Evolutionary conservation across 2,329 filamentous ascomycete genomes (phyloP).

Genomic region (Phaeosphaeria sp.): DNA sequence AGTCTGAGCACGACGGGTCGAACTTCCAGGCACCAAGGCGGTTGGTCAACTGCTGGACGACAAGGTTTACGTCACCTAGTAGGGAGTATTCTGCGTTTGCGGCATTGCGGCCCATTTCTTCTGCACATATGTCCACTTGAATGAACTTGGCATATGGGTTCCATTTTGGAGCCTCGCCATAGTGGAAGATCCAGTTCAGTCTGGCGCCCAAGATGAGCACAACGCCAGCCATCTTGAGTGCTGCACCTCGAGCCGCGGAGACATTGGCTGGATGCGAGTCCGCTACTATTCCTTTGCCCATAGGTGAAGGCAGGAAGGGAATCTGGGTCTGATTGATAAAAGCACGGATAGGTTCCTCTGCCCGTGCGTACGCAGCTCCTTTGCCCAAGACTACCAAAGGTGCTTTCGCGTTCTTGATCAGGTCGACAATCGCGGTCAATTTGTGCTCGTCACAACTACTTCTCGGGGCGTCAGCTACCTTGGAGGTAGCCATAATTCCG

Average conservation of each 20-base stretch:
- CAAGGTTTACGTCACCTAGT: slow-evolving; percentile 59
- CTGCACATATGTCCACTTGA: slow-evolving; percentile 62
- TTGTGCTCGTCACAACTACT: slow-evolving; percentile 55
- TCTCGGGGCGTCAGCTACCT: slow-evolving; percentile 50
- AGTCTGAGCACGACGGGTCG: slow-evolving; percentile 42
- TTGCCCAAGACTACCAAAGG: slow-evolving; percentile 64
- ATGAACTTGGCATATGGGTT: slow-evolving; percentile 58
- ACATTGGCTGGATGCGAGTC: slow-evolving; percentile 62
- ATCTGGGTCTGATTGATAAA: slow-evolving; percentile 58
- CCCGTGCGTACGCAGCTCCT: slow-evolving; percentile 61
- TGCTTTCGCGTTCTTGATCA: slow-evolving; percentile 58
- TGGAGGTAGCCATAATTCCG: slow-evolving; percentile 2
- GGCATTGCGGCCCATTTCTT: slow-evolving; percentile 62
- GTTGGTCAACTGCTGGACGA: slow-evolving; percentile 56
- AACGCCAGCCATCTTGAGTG: slow-evolving; percentile 62
- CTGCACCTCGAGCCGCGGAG: slow-evolving; percentile 61
- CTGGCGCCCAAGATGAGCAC: slow-evolving; percentile 62
- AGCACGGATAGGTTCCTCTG: slow-evolving; percentile 54
- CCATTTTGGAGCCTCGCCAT: slow-evolving; percentile 63
- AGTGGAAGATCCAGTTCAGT: slow-evolving; percentile 67
- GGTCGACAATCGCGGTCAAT: slow-evolving; percentile 50
- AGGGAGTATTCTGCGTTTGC: slow-evolving; percentile 58
- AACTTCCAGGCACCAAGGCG: slow-evolving; percentile 56
- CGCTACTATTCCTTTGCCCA: slow-evolving; percentile 65
- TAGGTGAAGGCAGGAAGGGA: slow-evolving; percentile 65